phyloP scores from a whole-genome alignment of 257 asterid genomes.

The Nemophila menziesii region DNA sequence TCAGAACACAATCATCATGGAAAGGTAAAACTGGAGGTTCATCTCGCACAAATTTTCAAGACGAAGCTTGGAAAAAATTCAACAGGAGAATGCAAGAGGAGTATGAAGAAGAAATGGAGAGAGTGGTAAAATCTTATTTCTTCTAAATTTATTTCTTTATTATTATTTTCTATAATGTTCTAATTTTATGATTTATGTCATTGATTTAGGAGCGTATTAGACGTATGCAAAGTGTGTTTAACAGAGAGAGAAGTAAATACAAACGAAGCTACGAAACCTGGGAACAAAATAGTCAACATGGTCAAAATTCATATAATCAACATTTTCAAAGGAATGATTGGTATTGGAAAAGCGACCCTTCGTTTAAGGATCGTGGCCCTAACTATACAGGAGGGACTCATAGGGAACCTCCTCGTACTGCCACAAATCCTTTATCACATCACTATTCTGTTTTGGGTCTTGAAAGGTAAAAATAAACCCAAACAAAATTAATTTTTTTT shows the following conservation, averaged over 20 bases:
- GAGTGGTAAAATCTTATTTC: slow-evolving; percentile 44
- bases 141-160: too few relatives aligned
- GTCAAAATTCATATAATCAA: slow-evolving; percentile 56
- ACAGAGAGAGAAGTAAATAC: slow-evolving; percentile 69
- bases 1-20: slow-evolving; percentile 58
- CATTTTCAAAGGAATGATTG: slow-evolving; percentile 87
- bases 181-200: slow-evolving; percentile 12
- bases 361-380: slow-evolving; percentile 34
- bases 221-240: slow-evolving; percentile 86
- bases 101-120: slow-evolving; percentile 94
- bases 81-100: slow-evolving; percentile 81
- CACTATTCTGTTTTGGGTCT: slow-evolving; percentile 91
- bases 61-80: slow-evolving; percentile 81
- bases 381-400: slow-evolving; percentile 15
- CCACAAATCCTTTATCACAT: slow-evolving; percentile 47
- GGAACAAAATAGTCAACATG: slow-evolving; percentile 55
- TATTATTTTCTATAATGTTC: too few relatives aligned
- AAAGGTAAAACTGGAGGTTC: slow-evolving; percentile 33
- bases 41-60: slow-evolving; percentile 49
- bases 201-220: slow-evolving; percentile 66
- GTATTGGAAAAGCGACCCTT: slow-evolving; percentile 80
- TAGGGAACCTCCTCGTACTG: slow-evolving; percentile 37
- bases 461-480: slow-evolving; percentile 43
- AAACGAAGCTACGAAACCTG: slow-evolving; percentile 73
- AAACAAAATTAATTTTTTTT: too few relatives aligned